phyloP scores from a whole-genome alignment of 345 rosid species.

The Geranium brycei region DNA sequence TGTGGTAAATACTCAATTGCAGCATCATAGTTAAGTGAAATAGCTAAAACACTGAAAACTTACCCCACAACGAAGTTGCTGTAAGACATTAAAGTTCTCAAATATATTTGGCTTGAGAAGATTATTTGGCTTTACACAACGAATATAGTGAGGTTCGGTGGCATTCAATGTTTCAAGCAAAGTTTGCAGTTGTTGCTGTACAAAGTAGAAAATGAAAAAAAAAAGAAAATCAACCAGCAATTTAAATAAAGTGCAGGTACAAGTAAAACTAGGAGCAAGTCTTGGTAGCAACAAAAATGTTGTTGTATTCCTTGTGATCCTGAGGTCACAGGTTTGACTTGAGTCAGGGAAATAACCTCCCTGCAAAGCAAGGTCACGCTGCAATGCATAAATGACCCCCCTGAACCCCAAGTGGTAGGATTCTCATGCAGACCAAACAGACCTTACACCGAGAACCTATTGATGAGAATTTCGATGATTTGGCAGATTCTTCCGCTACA shows the following conservation, averaged over 20 bases:
- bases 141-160: conserved; percentile 92
- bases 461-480: conserved; percentile 83
- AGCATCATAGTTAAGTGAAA: conserved; percentile 8
- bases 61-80: conserved; percentile 96
- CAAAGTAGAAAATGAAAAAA: conserved; percentile 3
- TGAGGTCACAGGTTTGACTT: no score
- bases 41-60: conserved; percentile 20
- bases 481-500: conserved; percentile 67
- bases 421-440: conserved; percentile 1
- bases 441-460: conserved; percentile 97
- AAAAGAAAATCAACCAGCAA: neutral
- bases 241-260: no score
- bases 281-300: no score
- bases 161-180: conserved; percentile 84
- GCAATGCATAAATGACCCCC: no score
- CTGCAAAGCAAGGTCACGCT: no score
- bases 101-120: conserved; percentile 86
- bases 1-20: conserved; percentile 1
- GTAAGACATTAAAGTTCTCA: conserved; percentile 69
- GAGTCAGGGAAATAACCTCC: no score
- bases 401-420: no score
- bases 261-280: neutral
- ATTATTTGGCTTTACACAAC: conserved; percentile 95
- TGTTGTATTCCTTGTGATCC: no score
- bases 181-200: conserved; percentile 93